Conservation (phyloP, 108 stramenopile genomes). For the Nitzschia putrida region DNA sequence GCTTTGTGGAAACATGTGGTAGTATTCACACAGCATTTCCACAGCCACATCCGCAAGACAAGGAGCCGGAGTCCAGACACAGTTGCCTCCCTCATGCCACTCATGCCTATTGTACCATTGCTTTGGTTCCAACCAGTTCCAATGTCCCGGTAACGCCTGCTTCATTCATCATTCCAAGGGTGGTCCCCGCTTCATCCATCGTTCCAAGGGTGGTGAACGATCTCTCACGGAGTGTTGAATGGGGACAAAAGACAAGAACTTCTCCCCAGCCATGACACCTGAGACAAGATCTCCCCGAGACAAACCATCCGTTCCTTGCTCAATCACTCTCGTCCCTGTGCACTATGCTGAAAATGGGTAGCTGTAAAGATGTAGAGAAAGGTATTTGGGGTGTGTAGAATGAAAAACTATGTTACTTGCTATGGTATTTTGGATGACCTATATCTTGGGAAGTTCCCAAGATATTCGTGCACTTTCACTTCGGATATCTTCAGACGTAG, state of each 20-base stretch:
- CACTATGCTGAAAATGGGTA: too few relatives aligned
- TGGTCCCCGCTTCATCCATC: too few relatives aligned
- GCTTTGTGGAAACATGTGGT: too few relatives aligned
- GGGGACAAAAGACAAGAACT: not conserved
- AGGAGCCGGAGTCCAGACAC: conserved; percentile 19
- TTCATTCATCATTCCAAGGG: not conserved
- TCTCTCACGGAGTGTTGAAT: not conserved
- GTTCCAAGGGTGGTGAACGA: too few relatives aligned
- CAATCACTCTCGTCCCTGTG: conserved; percentile 48
- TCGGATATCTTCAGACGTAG: too few relatives aligned
- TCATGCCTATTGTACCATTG: not conserved
- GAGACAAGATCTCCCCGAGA: conserved; percentile 40
- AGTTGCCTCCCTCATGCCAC: not conserved
- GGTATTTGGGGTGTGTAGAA: too few relatives aligned
- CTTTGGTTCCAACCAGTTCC: not conserved
- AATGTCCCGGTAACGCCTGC: not conserved
- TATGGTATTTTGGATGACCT: too few relatives aligned
- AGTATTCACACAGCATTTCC: too few relatives aligned
- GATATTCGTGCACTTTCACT: too few relatives aligned
- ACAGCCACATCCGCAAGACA: conserved; percentile 2
- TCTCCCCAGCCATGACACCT: conserved; percentile 48
- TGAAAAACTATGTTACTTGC: too few relatives aligned
- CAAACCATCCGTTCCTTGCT: conserved; percentile 39
- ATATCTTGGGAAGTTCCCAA: too few relatives aligned
- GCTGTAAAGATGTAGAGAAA: too few relatives aligned